Evolutionary conservation across 108 stramenopile species (phyloP).

Genomic region (Pseudonitzschia pungens): DNA sequence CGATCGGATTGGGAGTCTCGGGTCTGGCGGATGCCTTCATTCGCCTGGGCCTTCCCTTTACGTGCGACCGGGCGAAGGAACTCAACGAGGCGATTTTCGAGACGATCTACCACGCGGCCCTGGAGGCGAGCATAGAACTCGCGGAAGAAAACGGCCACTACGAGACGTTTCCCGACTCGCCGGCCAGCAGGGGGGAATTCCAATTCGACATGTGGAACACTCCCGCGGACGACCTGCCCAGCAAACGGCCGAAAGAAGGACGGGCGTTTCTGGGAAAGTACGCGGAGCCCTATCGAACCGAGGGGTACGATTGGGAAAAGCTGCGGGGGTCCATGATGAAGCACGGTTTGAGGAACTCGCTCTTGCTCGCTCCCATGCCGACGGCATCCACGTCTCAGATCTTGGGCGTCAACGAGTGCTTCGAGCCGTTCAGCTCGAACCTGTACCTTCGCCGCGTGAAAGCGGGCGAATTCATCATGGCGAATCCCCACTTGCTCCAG

Average conservation of each 20-base stretch:
- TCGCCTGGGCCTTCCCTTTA: conserved; percentile 89
- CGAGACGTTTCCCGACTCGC: conserved; percentile 87
- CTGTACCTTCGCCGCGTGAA: conserved; percentile 94
- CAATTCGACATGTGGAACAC: conserved; percentile 95
- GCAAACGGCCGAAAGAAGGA: conserved; percentile 28
- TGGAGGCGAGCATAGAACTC: conserved; percentile 92
- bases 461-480: conserved; percentile 97
- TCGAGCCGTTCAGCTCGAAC: conserved; percentile 97
- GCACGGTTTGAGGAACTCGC: conserved; percentile 89
- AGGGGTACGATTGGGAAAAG: conserved; percentile 87
- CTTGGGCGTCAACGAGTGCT: conserved; percentile 96
- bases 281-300: conserved; percentile 32
- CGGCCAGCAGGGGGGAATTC: conserved; percentile 87
- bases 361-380: conserved; percentile 98
- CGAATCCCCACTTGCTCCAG: conserved; percentile 93
- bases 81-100: conserved; percentile 95
- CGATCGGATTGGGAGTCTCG: conserved; percentile 96
- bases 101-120: conserved; percentile 93
- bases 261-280: conserved; percentile 1
- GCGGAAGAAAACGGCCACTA: conserved; percentile 87
- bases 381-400: conserved; percentile 98
- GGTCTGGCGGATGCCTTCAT: conserved; percentile 96
- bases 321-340: conserved; percentile 72
- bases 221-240: conserved; percentile 57
- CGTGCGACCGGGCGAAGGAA: conserved; percentile 76